A percentile compares a stretch with the other conserved stretches of the same genome.
These are phyloP conservation scores for Podospora sp. DNA, from an alignment of 495 filamentous ascomycete species.

Conservation along the genomic window DNA sequence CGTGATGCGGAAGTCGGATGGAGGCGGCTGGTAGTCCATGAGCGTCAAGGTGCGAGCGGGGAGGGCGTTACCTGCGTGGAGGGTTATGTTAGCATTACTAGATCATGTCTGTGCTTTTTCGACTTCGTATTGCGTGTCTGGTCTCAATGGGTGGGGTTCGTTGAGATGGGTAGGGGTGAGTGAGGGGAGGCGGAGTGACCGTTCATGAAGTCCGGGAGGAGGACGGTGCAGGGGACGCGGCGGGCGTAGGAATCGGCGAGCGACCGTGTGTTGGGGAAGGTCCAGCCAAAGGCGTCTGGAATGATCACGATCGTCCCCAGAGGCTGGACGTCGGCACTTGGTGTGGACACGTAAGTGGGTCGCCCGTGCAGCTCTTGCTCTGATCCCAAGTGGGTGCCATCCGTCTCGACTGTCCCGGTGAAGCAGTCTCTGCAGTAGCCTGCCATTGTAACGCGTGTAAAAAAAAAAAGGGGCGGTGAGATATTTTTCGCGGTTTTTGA, in stretches of 20 bases:
- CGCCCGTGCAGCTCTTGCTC: conserved; percentile 49
- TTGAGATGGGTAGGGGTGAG: too few species aligned
- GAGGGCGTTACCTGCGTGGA: conserved; percentile 6
- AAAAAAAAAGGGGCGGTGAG: not conserved
- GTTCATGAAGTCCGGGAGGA: conserved; percentile 63
- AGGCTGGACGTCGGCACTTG: conserved; percentile 33
- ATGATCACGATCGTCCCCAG: conserved; percentile 58
- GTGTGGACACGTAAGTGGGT: conserved; percentile 51
- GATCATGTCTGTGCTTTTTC: not conserved
- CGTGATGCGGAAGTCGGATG: not conserved
- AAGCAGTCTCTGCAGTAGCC: conserved; percentile 31
- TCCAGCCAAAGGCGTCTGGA: conserved; percentile 63
- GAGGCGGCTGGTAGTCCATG: not conserved
- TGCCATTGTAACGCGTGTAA: conserved; percentile 8
- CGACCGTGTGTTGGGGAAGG: conserved; percentile 54
- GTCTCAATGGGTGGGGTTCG: too few species aligned
- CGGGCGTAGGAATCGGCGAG: conserved; percentile 57
- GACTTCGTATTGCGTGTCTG: too few species aligned
- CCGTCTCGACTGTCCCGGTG: conserved; percentile 32
- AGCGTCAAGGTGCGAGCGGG: not conserved
- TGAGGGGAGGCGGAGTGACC: conserved; percentile 38
- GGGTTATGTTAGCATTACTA: not conserved
- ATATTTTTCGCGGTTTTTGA: not conserved
- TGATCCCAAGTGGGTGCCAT: conserved; percentile 32
- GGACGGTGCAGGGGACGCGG: conserved; percentile 52